Evolutionary conservation across 352 stramenopile species (phyloP), one percentile per base, ranked within the genome.

Genomic region (Phytophthora fragariaefolia): DNA sequence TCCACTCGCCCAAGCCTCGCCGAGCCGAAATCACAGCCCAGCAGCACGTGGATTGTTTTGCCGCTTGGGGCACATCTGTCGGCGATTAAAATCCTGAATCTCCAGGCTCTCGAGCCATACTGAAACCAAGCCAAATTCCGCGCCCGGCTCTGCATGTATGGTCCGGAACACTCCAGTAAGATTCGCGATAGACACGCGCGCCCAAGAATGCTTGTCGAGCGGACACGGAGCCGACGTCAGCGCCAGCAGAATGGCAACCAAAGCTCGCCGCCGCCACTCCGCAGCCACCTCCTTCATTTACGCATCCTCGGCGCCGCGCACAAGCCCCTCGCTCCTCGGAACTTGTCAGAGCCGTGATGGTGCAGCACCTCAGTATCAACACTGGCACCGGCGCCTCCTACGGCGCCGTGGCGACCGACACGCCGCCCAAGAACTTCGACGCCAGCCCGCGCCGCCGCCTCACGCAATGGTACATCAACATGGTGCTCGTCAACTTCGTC

Each of bases 401-500:
- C 53, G 75, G 73, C 48, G n/a, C 77, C 24, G 51, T 75, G 36
- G 53, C 24, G 10, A 69, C 40, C 1, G 30, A 63, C 17, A 22
- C 62, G 23, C 54, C 63, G 45, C 65, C 76, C 49, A 80, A 79
- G 48, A 66, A 80, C 70, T 87, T 76, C 36, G 26, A 40, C 27
- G 57, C 58, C 26, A 88, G 79, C 46, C 82, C 80, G 54, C 76
- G 75, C 12, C 54, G 64, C 46, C 80, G 82, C 32, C 34, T 82
- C n/a, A 62, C 67, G 27, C 69, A 77, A 58, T 95, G 86, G 86
- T 87, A 89, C 63, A 69, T 90, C 55, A 89, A 93, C 67, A 93
- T 95, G 81, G 72, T 73, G 38, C 76, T 95, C 28, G 77, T 95
- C 79, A 93, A 95, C 77, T 90, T 95, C 63, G 81, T 95, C 61